These are phyloP conservation scores for Aspergillus kassunensis DNA, from an alignment of 495 filamentous ascomycete genomes.

Conservation along the genomic window DNA sequence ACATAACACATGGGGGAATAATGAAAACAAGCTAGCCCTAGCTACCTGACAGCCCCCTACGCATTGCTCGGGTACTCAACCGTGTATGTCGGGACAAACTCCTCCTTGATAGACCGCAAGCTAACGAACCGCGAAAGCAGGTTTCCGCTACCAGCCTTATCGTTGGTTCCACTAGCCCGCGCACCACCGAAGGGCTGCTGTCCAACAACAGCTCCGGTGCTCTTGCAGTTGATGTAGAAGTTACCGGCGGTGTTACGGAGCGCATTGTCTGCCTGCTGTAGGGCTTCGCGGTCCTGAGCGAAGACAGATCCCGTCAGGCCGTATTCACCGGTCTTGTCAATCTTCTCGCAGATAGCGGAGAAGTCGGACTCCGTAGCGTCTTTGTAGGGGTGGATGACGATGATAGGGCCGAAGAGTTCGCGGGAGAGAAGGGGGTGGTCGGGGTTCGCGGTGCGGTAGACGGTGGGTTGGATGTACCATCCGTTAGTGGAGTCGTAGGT, in stretches of 20 bases:
- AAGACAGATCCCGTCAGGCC: constrained; percentile 79
- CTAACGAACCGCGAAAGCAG: constrained; percentile 77
- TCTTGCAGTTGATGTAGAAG: constrained; percentile 94
- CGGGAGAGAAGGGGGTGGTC: constrained; percentile 57
- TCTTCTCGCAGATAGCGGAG: constrained; percentile 47
- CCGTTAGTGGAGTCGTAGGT: constrained; percentile 56
- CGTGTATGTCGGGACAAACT: constrained; percentile 64
- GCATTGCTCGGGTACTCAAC: constrained; percentile 80
- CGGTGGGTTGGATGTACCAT: constrained; percentile 65
- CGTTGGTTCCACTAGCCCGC: constrained; percentile 82
- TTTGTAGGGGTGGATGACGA: constrained; percentile 59
- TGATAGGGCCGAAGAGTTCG: constrained; percentile 63
- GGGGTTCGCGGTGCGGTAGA: constrained; percentile 63
- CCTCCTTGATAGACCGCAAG: constrained; percentile 84
- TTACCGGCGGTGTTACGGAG: constrained; percentile 79
- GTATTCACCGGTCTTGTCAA: constrained; percentile 68
- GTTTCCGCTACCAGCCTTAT: constrained; percentile 81
- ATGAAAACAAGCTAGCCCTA: not conserved
- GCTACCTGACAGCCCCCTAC: not conserved
- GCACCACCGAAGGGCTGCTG: constrained; percentile 91
- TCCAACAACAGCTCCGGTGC: constrained; percentile 85
- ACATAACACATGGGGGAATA: not conserved
- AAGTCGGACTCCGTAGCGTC: constrained; percentile 49
- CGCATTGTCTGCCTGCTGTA: constrained; percentile 65
- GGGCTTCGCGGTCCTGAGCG: constrained; percentile 62